Conservation (phyloP, 2,329 filamentous ascomycete genomes). For the Tothia fuscella region DNA sequence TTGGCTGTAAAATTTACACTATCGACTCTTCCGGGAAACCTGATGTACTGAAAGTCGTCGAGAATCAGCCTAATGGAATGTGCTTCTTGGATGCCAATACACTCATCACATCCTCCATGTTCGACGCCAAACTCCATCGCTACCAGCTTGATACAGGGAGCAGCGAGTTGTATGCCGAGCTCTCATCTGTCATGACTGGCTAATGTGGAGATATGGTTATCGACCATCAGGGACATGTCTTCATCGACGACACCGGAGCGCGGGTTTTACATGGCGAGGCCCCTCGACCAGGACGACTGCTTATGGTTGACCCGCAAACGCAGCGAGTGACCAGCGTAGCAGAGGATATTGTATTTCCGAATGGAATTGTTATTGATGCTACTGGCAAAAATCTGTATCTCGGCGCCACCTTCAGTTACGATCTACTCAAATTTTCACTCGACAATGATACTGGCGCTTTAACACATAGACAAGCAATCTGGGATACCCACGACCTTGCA, state of each 20-base stretch:
- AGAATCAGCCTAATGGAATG: slow-evolving; percentile 4
- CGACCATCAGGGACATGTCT: not conserved
- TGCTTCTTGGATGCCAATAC: not conserved
- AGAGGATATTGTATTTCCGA: not conserved
- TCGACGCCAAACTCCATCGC: slow-evolving; percentile 2
- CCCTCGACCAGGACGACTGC: not conserved
- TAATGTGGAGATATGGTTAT: slow-evolving; percentile 2
- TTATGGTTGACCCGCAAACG: not conserved
- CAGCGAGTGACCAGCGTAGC: not conserved
- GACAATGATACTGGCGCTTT: not conserved
- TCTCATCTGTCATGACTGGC: not conserved
- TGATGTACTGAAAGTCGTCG: not conserved
- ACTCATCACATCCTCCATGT: slow-evolving; percentile 1
- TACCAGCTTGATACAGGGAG: not conserved
- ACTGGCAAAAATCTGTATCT: not conserved
- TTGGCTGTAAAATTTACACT: not conserved
- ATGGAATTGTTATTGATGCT: not conserved
- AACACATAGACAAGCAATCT: not conserved
- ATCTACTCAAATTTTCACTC: not conserved
- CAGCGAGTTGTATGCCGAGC: not conserved
- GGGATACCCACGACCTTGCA: not conserved
- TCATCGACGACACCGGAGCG: not conserved
- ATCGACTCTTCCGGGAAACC: not conserved
- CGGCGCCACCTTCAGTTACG: not conserved
- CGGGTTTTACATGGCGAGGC: not conserved